These are phyloP conservation scores for Pseudohalonectria lignicola DNA, from an alignment of 2,329 filamentous ascomycete species.

Conservation along the genomic window DNA sequence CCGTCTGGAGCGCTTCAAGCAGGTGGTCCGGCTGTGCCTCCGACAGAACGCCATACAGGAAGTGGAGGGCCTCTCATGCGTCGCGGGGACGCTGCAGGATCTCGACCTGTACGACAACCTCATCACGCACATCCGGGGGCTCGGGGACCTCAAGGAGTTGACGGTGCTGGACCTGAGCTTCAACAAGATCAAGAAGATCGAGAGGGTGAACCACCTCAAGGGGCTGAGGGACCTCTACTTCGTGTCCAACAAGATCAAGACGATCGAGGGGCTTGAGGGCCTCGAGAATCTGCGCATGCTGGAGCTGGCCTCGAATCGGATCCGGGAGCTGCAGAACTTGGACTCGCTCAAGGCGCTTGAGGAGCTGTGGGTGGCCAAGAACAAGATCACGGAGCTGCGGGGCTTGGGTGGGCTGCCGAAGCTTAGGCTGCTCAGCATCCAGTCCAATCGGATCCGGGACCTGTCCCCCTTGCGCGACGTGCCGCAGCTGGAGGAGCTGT, in stretches of 20 bases:
- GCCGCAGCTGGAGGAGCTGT: conserved; percentile 76
- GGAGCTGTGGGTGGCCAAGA: conserved; percentile 90
- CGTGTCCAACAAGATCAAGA: conserved; percentile 86
- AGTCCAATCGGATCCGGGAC: conserved; percentile 81
- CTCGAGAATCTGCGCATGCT: conserved; percentile 68
- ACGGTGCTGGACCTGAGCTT: conserved; percentile 84
- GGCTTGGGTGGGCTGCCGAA: conserved; percentile 66
- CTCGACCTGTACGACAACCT: conserved; percentile 96
- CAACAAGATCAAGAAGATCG: conserved; percentile 99
- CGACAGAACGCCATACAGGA: conserved; percentile 82
- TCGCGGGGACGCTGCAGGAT: conserved; percentile 62
- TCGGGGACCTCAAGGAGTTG: conserved; percentile 68
- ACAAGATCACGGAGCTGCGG: conserved; percentile 80
- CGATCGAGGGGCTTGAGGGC: conserved; percentile 73
- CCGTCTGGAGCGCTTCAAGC: conserved; percentile 71
- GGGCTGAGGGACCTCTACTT: conserved; percentile 79
- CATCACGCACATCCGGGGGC: conserved; percentile 72
- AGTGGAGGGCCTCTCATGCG: conserved; percentile 60
- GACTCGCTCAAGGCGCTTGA: conserved; percentile 68
- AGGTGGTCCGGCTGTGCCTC: conserved; percentile 69
- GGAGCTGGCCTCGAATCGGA: conserved; percentile 85
- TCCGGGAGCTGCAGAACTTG: conserved; percentile 79
- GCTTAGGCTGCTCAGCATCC: conserved; percentile 82
- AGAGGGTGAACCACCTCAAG: conserved; percentile 67
- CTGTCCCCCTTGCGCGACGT: conserved; percentile 67